Base-by-base conservation (phyloP, 75 land plant genomes). In the Cryptomeria japonica region DNA sequence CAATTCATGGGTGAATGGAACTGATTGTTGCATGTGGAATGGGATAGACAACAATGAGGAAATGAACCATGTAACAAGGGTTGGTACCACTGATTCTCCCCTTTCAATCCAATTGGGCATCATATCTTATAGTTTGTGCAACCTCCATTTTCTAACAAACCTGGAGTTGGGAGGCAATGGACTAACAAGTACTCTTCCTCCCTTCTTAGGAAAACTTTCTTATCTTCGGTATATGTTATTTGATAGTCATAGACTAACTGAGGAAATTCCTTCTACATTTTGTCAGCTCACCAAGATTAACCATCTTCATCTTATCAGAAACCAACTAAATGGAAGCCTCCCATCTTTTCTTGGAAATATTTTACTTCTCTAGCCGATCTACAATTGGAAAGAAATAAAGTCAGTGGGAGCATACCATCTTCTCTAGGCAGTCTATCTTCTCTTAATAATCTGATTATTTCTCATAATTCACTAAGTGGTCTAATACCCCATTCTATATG, bases 121-220 rank as follows among this genome's bases (percentile, higher is more conserved):
- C 55, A 53, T 53, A 53, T 53, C 15, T 53, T 15, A 53, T 53
- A 53, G 55, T 53, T 53, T 53, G 55, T 53, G 15, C 16, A 53
- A 53, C 55, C 55, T 53, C 16, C 55, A 53, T 53, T 53, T 53
- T 13, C 55, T 53, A 15, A 53, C 16, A 53, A 53, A 7, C 55
- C 15, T 53, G 16, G 55, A 53, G 55, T 53, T 13, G 55, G 9
- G 0, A 53, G 55, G 55, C 73, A 61, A 86, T 86, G 76, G 87
- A 64, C 25, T 86, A 18, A 86, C 61, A 32, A 80, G 87, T 34
- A 32, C 12, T 8, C 31, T 86, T n/a, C 87, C 87, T 86, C 37
- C 82, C 0, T 55, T 25, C 10, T 61, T 86, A 22, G 87, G 87
- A 53, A 86, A 86, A 0, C 87, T 86, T 11, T 31, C 87, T n/a